Percentiles rank a stretch among this genome's conserved stretches.
These are phyloP conservation scores for Penicillium frequentans DNA, from an alignment of 2,329 filamentous ascomycete species.

Conservation along the genomic window DNA sequence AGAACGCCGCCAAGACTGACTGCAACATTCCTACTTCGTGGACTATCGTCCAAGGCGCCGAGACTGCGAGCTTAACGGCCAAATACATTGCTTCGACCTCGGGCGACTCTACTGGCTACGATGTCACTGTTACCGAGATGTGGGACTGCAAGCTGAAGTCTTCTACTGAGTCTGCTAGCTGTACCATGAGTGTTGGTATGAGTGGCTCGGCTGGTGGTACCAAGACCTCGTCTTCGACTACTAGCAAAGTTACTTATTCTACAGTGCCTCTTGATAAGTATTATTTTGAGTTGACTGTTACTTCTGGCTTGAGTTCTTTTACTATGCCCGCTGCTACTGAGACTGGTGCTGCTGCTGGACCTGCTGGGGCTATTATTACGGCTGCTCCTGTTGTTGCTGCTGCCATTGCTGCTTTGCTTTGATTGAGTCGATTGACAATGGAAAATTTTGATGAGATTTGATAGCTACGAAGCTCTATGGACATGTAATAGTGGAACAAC, in stretches of 20 bases:
- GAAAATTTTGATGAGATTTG: neutral
- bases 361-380: constrained; percentile 20
- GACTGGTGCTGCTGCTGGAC: constrained; percentile 12
- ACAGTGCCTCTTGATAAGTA: neutral
- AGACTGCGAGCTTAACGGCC: constrained; percentile 19
- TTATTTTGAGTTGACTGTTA: constrained; percentile 19
- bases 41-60: constrained; percentile 26
- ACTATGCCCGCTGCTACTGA: constrained; percentile 16
- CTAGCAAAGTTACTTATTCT: constrained; percentile 1
- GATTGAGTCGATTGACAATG: neutral
- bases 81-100: constrained; percentile 20
- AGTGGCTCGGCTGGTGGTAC: constrained; percentile 8
- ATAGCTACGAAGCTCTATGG: no score
- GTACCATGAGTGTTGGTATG: constrained; percentile 15
- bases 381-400: constrained; percentile 25
- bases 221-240: constrained; percentile 1
- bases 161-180: constrained; percentile 16
- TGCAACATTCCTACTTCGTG: constrained; percentile 20
- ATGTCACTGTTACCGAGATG: constrained; percentile 19
- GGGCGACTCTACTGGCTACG: neutral
- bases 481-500: no score
- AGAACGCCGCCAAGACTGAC: constrained; percentile 22
- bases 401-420: constrained; percentile 12
- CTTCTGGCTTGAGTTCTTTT: constrained; percentile 18
- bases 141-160: constrained; percentile 18